A percentile compares a stretch with the other conserved stretches of the same genome.
Conservation (phyloP, 306 rosid species). For the Cicer bijugum region DNA sequence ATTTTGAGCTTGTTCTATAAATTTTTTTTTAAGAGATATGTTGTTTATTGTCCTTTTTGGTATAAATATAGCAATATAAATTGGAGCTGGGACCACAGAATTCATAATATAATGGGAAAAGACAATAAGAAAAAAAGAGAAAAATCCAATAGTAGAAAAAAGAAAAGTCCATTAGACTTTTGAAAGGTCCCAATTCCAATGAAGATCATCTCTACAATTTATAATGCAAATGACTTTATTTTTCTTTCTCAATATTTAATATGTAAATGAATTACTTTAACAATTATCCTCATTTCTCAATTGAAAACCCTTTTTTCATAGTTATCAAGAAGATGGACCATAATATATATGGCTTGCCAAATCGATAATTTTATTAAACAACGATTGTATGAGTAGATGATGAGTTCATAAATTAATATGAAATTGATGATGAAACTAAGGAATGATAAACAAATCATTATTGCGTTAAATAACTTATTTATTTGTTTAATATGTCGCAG, state of each 20-base stretch:
- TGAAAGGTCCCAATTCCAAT: constrained; percentile 61
- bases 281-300: constrained; percentile 43
- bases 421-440: no score
- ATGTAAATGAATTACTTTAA: constrained; percentile 39
- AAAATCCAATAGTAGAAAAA: background rate
- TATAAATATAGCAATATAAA: constrained; percentile 24
- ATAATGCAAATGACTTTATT: constrained; percentile 29
- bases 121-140: constrained; percentile 39
- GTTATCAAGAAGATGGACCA: constrained; percentile 75
- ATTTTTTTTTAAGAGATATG: constrained; percentile 5
- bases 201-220: constrained; percentile 40
- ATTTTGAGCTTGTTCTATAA: constrained; percentile 3
- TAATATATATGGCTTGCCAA: constrained; percentile 33
- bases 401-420: no score
- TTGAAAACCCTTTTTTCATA: constrained; percentile 47
- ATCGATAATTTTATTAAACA: no score
- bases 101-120: constrained; percentile 48
- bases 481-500: no score
- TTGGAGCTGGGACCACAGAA: constrained; percentile 48
- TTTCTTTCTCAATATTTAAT: constrained; percentile 28
- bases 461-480: no score
- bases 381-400: no score
- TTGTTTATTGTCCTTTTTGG: constrained; percentile 20
- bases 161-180: constrained; percentile 33
- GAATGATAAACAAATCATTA: no score